phyloP scores from a whole-genome alignment of 75 land plant species.

The Larix kaempferi region DNA sequence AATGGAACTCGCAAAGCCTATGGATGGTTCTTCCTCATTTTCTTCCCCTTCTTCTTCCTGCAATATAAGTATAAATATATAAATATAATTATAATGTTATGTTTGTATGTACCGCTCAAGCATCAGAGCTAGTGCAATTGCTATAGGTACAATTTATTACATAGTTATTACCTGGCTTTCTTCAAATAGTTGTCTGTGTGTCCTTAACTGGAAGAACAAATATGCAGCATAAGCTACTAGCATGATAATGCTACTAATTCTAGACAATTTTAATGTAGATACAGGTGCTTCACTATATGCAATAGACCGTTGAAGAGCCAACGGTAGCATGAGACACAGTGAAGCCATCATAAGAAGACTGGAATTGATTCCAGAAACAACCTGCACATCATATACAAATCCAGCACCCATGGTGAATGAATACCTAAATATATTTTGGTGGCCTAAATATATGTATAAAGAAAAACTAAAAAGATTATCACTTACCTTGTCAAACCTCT shows the following conservation, averaged over 20 bases:
- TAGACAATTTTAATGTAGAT: slow-evolving; percentile 32
- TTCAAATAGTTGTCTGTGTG: slow-evolving; percentile 59
- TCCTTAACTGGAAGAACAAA: slow-evolving; percentile 59
- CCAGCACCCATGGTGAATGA: neutral
- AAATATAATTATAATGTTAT: neutral
- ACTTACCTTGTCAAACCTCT: slow-evolving; percentile 51
- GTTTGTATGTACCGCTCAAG: neutral
- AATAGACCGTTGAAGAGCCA: slow-evolving; percentile 34
- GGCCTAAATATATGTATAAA: neutral
- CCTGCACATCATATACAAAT: neutral
- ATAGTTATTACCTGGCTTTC: slow-evolving; percentile 4
- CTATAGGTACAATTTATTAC: no score
- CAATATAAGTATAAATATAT: no score
- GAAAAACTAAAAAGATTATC: slow-evolving; percentile 30
- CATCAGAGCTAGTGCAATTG: no score
- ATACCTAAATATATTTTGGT: neutral
- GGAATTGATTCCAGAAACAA: slow-evolving; percentile 26
- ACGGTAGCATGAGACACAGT: slow-evolving; percentile 48
- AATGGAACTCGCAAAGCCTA: slow-evolving; percentile 59
- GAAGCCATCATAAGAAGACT: slow-evolving; percentile 37
- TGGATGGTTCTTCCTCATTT: slow-evolving; percentile 49
- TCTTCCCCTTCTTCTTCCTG: slow-evolving; percentile 26
- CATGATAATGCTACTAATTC: slow-evolving; percentile 58
- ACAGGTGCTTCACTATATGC: neutral
- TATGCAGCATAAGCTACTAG: slow-evolving; percentile 50